Percentiles rank a stretch among this genome's conserved stretches.
Conservation (phyloP, 768 basidiomycete species). For the Calocybe cyanea region DNA sequence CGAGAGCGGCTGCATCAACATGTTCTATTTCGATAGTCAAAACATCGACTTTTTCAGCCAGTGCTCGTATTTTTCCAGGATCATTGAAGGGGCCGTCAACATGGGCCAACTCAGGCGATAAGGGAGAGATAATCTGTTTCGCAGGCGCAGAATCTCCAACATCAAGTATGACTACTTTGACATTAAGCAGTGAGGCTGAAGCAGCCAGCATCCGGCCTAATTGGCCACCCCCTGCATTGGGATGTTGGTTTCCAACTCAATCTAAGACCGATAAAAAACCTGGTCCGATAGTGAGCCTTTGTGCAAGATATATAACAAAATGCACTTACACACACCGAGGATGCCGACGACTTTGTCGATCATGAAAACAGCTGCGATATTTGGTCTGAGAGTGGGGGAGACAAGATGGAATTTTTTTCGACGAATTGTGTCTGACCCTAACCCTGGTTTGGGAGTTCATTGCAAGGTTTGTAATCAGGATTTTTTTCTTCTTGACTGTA, state of each 20-base stretch:
- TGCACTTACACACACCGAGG: constrained; percentile 44
- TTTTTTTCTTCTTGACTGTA: background rate
- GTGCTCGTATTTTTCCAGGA: constrained; percentile 68
- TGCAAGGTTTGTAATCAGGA: background rate
- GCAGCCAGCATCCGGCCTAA: constrained; percentile 95
- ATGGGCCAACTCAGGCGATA: constrained; percentile 49
- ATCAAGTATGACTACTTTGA: constrained; percentile 83
- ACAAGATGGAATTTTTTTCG: constrained; percentile 1
- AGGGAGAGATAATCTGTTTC: constrained; percentile 75
- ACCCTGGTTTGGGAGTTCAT: constrained; percentile 6
- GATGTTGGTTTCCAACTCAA: constrained; percentile 14
- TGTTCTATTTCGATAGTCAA: constrained; percentile 98
- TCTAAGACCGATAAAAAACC: constrained; percentile 3
- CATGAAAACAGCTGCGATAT: constrained; percentile 33
- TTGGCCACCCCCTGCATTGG: constrained; percentile 81
- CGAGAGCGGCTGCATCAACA: constrained; percentile 74
- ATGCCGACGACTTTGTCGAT: constrained; percentile 46
- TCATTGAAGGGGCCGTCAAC: constrained; percentile 89
- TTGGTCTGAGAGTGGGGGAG: too few species aligned
- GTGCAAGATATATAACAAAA: background rate
- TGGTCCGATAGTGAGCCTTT: background rate
- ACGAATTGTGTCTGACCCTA: constrained; percentile 3
- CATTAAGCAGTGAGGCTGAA: constrained; percentile 82
- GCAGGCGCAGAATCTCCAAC: constrained; percentile 78
- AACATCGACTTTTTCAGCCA: constrained; percentile 79